Evolutionary conservation across 805 yeast genomes (phyloP).

Genomic region (Torulaspora indica): DNA sequence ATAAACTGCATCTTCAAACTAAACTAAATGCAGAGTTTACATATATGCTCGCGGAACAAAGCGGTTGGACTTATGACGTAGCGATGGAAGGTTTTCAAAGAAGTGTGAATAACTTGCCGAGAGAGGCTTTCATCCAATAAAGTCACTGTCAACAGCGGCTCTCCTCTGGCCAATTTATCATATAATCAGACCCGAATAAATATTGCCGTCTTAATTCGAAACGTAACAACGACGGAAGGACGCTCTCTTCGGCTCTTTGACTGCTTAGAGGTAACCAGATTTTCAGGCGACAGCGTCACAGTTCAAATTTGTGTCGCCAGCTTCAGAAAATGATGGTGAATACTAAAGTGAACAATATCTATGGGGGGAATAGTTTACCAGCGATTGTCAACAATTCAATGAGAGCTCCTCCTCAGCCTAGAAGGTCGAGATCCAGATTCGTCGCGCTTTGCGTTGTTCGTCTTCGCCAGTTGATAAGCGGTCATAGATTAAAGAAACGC

Average conservation of each 20-base stretch:
- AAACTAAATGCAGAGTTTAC: constrained; percentile 75
- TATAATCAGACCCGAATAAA: neutral
- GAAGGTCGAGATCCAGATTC: constrained; percentile 25
- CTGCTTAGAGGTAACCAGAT: neutral
- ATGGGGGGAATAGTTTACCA: neutral
- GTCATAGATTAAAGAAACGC: constrained; percentile 20
- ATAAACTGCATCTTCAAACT: constrained; percentile 65
- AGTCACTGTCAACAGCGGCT: neutral
- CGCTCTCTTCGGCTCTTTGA: neutral
- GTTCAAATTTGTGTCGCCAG: constrained; percentile 1
- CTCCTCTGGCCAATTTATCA: neutral
- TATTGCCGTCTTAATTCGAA: neutral
- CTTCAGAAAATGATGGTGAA: neutral
- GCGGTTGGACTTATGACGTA: constrained; percentile 71
- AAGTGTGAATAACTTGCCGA: constrained; percentile 57
- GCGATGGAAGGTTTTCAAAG: constrained; percentile 69
- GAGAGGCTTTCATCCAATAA: constrained; percentile 45
- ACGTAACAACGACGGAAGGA: neutral
- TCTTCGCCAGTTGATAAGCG: constrained; percentile 17
- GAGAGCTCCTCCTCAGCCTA: constrained; percentile 35
- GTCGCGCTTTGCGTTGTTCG: constrained; percentile 16
- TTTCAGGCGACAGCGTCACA: neutral
- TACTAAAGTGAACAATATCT: neutral
- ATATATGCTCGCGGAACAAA: constrained; percentile 78
- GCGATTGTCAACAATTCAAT: constrained; percentile 11